phyloP scores from a whole-genome alignment of 768 basidiomycete species.

The Lanmaoa pseudosensibilis region DNA sequence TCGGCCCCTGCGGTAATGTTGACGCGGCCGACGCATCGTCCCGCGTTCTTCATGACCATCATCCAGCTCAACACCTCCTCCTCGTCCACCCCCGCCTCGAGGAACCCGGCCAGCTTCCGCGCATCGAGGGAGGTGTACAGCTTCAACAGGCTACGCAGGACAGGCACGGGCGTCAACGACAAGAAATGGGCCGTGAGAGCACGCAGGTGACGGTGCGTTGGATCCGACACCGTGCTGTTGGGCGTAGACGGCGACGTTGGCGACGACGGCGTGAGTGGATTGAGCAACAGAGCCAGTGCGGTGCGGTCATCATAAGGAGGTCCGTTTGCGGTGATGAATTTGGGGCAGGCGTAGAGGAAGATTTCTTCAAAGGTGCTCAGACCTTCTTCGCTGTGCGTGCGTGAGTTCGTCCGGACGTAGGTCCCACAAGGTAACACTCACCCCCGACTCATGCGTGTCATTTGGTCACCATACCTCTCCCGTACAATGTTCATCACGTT shows the following conservation, averaged over 20 bases:
- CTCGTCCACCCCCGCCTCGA: conserved; percentile 73
- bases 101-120: conserved; percentile 87
- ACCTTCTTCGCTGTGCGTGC: conserved; percentile 56
- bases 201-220: conserved; percentile 79
- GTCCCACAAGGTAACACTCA: conserved; percentile 38
- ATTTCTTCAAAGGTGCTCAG: conserved; percentile 53
- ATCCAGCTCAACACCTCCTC: conserved; percentile 95
- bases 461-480: conserved; percentile 92
- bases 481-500: conserved; percentile 91
- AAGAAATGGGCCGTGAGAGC: conserved; percentile 83
- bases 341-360: conserved; percentile 92
- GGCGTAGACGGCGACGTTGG: conserved; percentile 25
- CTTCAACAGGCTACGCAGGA: conserved; percentile 88
- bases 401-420: background rate
- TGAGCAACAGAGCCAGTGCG: conserved; percentile 51
- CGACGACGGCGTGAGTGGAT: conserved; percentile 39
- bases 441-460: conserved; percentile 82
- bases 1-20: conserved; percentile 43
- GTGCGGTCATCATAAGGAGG: conserved; percentile 87
- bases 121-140: conserved; percentile 93
- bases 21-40: conserved; percentile 60
- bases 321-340: conserved; percentile 93
- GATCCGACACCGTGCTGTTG: conserved; percentile 44
- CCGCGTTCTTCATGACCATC: conserved; percentile 93
- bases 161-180: conserved; percentile 75